Base-by-base conservation (phyloP, 495 filamentous ascomycete genomes). In the Staphylotrichum tortipilum region DNA sequence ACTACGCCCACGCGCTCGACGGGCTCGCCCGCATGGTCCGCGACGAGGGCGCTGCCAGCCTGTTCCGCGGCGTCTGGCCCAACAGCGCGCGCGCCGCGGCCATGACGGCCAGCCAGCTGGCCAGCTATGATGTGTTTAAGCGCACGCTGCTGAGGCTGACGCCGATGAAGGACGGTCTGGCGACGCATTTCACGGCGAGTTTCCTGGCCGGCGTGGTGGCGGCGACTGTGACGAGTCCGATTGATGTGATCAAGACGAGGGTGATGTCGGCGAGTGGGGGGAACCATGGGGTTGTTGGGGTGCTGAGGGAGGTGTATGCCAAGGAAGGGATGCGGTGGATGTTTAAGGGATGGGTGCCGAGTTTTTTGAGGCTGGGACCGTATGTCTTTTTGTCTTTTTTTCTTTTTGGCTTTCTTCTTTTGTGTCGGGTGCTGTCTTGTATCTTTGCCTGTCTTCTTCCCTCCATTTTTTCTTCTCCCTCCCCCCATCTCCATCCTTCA, bases 301-400 rank as follows among this genome's bases (percentile, higher is more conserved):
- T 89, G 17, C 60, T 94, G 55, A 62, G 68, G 6, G 82, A 88
- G 33, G 85, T 90, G 24, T 83, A 81, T 53, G 79, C 75, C 54
- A 77, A 80, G 45, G 90, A 98, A 64, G 91, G 91, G 23, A 64
- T 87, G 38, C 65, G 72, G 50, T 98, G 92, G 92, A 86, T 89
- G 78, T 97, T 96, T 68, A 83, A 84, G 61, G 92, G 92, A n/a
- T 98, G 92, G 92, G 84, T 95, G 37, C 92, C 92, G 9, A 92
- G 88, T 59, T 98, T 98, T 64, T 81, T 95, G 49, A 77, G 92
- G n/a, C 61, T 98, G 49, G 94, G 79, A 50, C 79, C 77, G 73
- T 76, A 65, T 63, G 73, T 72, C 28, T 19, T 40, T 38, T 47
- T n/a, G n/a, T n/a, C 30, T 12, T 24, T 6, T 23, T 15, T 12